phyloP scores from a whole-genome alignment of 1,139 yeast species.

The Yarrowia galli region DNA sequence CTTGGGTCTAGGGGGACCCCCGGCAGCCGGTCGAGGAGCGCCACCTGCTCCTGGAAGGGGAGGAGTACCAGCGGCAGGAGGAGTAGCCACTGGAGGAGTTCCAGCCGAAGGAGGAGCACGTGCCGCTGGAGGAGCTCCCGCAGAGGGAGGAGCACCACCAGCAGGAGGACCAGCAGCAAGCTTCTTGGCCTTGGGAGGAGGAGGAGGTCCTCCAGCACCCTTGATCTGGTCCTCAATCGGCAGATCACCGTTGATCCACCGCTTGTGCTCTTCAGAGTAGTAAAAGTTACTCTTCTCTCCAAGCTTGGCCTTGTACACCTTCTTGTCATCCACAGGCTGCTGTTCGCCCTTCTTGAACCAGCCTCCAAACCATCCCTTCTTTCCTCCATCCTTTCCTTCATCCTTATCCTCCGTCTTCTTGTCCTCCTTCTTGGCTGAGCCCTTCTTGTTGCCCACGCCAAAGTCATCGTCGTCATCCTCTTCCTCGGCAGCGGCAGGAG shows the following conservation, averaged over 20 bases:
- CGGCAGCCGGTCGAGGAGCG: conserved; percentile 39
- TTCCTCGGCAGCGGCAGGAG: conserved; percentile 46
- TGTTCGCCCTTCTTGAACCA: conserved; percentile 45
- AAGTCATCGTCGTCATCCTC: conserved; percentile 55
- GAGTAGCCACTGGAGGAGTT: conserved; percentile 43
- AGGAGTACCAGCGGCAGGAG: conserved; percentile 43
- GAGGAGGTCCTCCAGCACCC: conserved; percentile 79
- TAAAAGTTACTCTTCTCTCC: conserved; percentile 80
- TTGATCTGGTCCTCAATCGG: conserved; percentile 71
- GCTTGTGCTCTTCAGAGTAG: conserved; percentile 81
- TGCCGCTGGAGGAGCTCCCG: conserved; percentile 4
- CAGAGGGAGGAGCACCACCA: conserved; percentile 6
- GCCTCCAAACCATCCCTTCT: conserved; percentile 63
- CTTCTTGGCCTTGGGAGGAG: conserved; percentile 54
- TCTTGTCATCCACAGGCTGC: conserved; percentile 57
- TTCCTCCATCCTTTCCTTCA: conserved; percentile 43
- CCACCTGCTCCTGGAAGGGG: conserved; percentile 45
- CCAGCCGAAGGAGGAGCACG: conserved; percentile 39
- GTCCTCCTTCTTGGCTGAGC: conserved; percentile 43
- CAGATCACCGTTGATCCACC: conserved; percentile 84
- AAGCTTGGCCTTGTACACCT: conserved; percentile 81
- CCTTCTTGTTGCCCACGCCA: conserved; percentile 46
- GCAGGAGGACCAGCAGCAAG: conserved; percentile 42
- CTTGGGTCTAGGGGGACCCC: conserved; percentile 39
- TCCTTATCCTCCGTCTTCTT: conserved; percentile 43